Base-by-base conservation (phyloP, 805 yeast genomes). In the Starmerella lactis-condensi region DNA sequence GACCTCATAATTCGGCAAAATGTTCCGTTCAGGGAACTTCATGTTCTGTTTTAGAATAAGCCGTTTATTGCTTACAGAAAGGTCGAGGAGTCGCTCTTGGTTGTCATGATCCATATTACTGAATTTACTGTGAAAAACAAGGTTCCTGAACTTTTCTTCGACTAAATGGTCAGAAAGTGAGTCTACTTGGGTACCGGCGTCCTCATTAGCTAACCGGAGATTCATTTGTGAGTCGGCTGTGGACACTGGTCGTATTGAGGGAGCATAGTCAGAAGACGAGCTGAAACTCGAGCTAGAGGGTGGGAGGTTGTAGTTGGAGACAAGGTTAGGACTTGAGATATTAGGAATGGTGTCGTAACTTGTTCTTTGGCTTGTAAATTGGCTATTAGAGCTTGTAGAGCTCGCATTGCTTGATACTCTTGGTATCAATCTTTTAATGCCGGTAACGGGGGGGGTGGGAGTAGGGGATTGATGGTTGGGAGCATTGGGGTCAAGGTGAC, bases 401-500 rank as follows among this genome's bases (percentile, higher is more conserved):
- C 42, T 37, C n/a, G 40, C 42, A 6, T 30, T 26, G 29, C 37
- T 32, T 4, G 19, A 31, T 2, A 28, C 26, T 4, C 42, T 29
- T 9, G 42, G 42, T n/a, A 39, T 26, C 9, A 37, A 9, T 13
- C 37, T 22, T n/a, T n/a, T n/a, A n/a, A n/a, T n/a, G n/a, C n/a
- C n/a, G n/a, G n/a, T n/a, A n/a, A n/a, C n/a, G n/a, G n/a, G n/a
- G n/a, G n/a, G n/a, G n/a, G n/a, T n/a, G n/a, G n/a, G n/a, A n/a
- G n/a, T n/a, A n/a, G n/a, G n/a, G n/a, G n/a, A n/a, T n/a, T n/a
- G n/a, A n/a, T n/a, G n/a, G n/a, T n/a, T n/a, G n/a, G n/a, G n/a
- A n/a, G n/a, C n/a, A n/a, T n/a, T n/a, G n/a, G n/a, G n/a, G n/a
- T n/a, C n/a, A n/a, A n/a, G n/a, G n/a, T n/a, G n/a, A n/a, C n/a